Evolutionary conservation across 169 alveolate genomes (phyloP).

Genomic region (Eimeria falciformis): DNA sequence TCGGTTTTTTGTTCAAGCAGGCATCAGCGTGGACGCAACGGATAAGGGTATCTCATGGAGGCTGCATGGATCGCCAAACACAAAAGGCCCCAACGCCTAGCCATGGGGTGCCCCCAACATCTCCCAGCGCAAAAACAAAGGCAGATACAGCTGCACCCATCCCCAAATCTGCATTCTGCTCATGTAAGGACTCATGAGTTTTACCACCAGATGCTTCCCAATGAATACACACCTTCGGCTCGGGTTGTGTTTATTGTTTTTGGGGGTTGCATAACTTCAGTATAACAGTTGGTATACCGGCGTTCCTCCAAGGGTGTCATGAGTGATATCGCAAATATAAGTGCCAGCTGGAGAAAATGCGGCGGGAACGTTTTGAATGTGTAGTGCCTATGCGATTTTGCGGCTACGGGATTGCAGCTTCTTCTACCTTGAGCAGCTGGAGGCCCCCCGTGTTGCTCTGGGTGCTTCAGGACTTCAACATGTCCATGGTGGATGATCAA

Average conservation of each 20-base stretch:
- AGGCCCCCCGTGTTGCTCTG: conserved; percentile 74
- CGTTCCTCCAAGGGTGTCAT: too few relatives aligned
- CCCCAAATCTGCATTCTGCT: too few relatives aligned
- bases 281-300: too few relatives aligned
- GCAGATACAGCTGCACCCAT: neutral
- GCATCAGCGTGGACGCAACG: conserved; percentile 76
- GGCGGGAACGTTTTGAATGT: too few relatives aligned
- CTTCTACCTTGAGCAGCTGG: conserved; percentile 60
- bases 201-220: too few relatives aligned
- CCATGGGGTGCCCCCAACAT: conserved; percentile 41
- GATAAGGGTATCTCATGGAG: conserved; percentile 24
- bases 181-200: too few relatives aligned
- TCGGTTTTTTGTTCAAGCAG: neutral
- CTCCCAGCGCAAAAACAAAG: conserved; percentile 58
- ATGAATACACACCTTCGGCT: too few relatives aligned
- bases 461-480: conserved; percentile 74
- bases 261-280: too few relatives aligned
- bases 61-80: conserved; percentile 44
- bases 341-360: too few relatives aligned
- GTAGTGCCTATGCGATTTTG: neutral
- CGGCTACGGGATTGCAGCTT: neutral
- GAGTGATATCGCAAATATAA: too few relatives aligned
- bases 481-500: conserved; percentile 69
- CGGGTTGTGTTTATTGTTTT: too few relatives aligned
- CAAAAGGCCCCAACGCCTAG: conserved; percentile 59